A percentile compares a stretch with the other conserved stretches of the same genome.
Evolutionary conservation across 306 rosid species (phyloP).

Genomic region (Cicer chorassanicum): DNA sequence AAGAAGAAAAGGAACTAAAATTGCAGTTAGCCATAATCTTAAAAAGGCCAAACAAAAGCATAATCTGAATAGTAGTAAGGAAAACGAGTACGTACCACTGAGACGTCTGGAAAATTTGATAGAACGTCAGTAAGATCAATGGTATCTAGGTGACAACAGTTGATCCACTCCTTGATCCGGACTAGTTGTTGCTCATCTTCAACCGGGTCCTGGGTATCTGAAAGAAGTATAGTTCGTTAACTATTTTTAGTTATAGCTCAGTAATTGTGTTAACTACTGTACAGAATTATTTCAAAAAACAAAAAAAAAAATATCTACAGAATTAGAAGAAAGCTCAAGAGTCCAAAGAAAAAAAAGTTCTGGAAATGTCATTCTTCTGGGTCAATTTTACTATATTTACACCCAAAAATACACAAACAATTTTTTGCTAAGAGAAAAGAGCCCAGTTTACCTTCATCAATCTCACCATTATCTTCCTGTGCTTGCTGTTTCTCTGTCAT

Average conservation of each 20-base stretch:
- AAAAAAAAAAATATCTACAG: background rate
- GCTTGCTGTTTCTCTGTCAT: conserved; percentile 67
- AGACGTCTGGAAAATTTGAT: conserved; percentile 87
- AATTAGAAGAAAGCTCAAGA: background rate
- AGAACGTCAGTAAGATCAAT: conserved; percentile 75
- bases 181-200: conserved; percentile 78
- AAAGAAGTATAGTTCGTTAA: conserved; percentile 34
- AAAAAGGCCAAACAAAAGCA: conserved; percentile 24
- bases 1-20: conserved; percentile 31
- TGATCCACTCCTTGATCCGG: conserved; percentile 87
- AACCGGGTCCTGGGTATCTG: conserved; percentile 85
- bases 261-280: conserved; percentile 12
- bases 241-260: conserved; percentile 10
- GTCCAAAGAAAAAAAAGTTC: background rate
- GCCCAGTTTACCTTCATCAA: conserved; percentile 70
- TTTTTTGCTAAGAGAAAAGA: conserved; percentile 19
- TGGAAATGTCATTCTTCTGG: conserved; percentile 10
- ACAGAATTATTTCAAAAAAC: background rate
- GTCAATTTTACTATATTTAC: conserved; percentile 2
- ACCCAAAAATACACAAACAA: background rate
- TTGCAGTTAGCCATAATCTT: conserved; percentile 24
- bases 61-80: conserved; percentile 2
- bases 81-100: conserved; percentile 61
- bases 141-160: conserved; percentile 59
- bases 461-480: conserved; percentile 57